Percentiles rank a stretch among this genome's conserved stretches.
These are phyloP conservation scores for Strigomonas culicis DNA, from an alignment of 208 protist genomes.

Conservation along the genomic window DNA sequence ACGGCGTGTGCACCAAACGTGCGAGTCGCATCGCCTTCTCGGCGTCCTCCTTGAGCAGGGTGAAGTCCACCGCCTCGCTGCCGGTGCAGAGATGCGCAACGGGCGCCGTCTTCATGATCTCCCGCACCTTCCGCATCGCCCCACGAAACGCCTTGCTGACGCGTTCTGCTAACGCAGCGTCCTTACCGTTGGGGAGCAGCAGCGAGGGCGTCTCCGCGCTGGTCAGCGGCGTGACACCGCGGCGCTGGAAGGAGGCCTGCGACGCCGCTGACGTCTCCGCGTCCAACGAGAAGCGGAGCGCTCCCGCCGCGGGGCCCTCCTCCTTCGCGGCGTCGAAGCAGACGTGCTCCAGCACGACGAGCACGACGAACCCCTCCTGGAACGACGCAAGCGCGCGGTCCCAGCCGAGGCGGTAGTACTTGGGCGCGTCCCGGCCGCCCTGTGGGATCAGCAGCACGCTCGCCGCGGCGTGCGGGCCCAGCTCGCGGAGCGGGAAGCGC, in stretches of 20 bases:
- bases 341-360: slow-evolving; percentile 48
- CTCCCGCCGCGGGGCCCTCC: neutral
- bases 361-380: slow-evolving; percentile 51
- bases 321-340: no score
- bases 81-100: slow-evolving; percentile 35
- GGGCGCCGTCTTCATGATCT: slow-evolving; percentile 34
- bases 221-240: neutral
- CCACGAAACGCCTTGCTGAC: slow-evolving; percentile 35
- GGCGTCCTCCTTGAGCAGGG: slow-evolving; percentile 37
- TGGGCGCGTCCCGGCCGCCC: slow-evolving; percentile 47
- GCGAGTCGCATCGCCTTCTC: slow-evolving; percentile 56
- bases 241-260: neutral
- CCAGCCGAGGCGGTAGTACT: slow-evolving; percentile 54
- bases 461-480: slow-evolving; percentile 38
- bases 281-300: neutral
- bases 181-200: no score
- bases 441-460: slow-evolving; percentile 58
- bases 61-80: slow-evolving; percentile 62
- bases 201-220: neutral
- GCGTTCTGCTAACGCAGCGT: slow-evolving; percentile 1
- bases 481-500: slow-evolving; percentile 29
- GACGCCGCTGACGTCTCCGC: neutral
- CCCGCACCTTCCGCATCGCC: slow-evolving; percentile 52
- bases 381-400: slow-evolving; percentile 58
- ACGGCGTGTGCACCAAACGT: slow-evolving; percentile 47